These are phyloP conservation scores for Phytophthora melonis DNA, from an alignment of 352 stramenopile genomes.

Conservation along the genomic window DNA sequence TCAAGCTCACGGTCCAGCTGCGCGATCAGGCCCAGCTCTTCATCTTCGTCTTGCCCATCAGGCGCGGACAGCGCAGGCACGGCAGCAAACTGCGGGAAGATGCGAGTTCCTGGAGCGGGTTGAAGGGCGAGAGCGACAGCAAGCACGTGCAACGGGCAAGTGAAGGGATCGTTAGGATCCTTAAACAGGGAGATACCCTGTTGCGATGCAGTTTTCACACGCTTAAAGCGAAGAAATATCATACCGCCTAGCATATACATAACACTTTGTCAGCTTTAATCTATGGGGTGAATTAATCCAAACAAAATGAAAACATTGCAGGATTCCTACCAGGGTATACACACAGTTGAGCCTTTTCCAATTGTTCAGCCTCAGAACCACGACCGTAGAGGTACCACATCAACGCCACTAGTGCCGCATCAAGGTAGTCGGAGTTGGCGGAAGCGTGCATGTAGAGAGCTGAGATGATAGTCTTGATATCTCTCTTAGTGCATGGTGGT, in stretches of 20 bases:
- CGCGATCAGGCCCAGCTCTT: too few relatives aligned
- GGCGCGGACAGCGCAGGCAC: too few relatives aligned
- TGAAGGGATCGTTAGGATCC: too few relatives aligned
- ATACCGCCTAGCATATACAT: neutral
- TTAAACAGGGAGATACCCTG: neutral
- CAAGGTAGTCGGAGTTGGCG: neutral
- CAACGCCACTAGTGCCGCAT: neutral
- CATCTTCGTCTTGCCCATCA: too few relatives aligned
- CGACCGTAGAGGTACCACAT: neutral
- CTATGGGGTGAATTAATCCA: neutral
- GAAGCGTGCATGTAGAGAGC: neutral
- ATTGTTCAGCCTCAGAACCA: neutral
- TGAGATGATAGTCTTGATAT: neutral
- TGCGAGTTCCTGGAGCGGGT: too few relatives aligned
- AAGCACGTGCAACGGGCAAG: too few relatives aligned
- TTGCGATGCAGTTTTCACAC: neutral
- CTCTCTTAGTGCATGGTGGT: neutral
- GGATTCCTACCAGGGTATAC: neutral
- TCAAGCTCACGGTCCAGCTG: too few relatives aligned
- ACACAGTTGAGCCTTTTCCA: neutral
- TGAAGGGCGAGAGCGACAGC: too few relatives aligned
- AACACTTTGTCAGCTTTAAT: neutral
- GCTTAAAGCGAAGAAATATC: neutral
- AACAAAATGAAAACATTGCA: neutral
- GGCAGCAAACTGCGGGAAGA: too few relatives aligned